Evolutionary conservation across 805 yeast genomes (phyloP).

Genomic region (Hanseniaspora lachancei): DNA sequence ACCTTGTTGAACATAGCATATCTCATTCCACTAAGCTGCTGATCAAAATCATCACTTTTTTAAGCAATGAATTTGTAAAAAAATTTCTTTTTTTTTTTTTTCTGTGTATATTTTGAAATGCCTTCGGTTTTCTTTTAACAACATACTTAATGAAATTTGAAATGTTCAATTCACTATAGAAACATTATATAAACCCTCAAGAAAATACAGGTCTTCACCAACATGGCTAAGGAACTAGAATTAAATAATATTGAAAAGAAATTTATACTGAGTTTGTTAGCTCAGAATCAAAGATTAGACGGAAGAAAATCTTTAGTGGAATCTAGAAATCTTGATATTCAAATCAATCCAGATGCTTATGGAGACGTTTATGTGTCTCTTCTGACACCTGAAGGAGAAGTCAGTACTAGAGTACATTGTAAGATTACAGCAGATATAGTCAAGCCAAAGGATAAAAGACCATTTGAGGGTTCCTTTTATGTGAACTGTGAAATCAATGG

Average conservation of each 20-base stretch:
- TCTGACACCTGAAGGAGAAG: constrained; percentile 34
- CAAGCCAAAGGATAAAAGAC: constrained; percentile 78
- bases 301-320: constrained; percentile 50
- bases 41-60: not conserved
- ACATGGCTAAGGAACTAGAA: constrained; percentile 50
- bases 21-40: not conserved
- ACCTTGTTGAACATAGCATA: too few relatives aligned
- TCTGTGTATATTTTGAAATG: not conserved
- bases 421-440: constrained; percentile 61
- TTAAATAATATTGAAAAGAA: constrained; percentile 50
- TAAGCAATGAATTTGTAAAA: not conserved
- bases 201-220: not conserved
- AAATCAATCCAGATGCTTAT: constrained; percentile 47
- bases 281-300: constrained; percentile 50
- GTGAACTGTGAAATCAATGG: constrained; percentile 80
- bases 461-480: constrained; percentile 80
- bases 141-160: not conserved
- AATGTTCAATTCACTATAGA: not conserved
- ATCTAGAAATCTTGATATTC: constrained; percentile 51
- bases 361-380: constrained; percentile 70
- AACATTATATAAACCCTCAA: not conserved
- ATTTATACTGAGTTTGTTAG: constrained; percentile 51
- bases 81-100: not conserved
- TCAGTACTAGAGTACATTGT: constrained; percentile 33
- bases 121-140: not conserved